Conservation (phyloP, 169 alveolate species). For the Cryptosporidium muris region DNA sequence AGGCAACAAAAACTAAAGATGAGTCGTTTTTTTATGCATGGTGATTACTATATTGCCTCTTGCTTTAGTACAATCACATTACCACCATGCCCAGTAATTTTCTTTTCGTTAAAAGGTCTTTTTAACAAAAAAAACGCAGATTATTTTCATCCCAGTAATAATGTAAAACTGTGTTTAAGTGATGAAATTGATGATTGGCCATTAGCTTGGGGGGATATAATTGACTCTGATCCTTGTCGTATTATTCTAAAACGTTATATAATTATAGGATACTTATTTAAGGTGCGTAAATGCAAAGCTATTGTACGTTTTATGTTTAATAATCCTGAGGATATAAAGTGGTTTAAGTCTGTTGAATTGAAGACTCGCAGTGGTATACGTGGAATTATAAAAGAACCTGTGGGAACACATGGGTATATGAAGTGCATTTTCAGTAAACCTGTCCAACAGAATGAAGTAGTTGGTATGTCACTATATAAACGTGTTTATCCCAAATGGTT, state of each 20-base stretch:
- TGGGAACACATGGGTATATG: conserved; percentile 92
- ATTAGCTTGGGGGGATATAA: conserved; percentile 80
- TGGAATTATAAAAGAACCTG: conserved; percentile 86
- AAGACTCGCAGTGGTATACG: conserved; percentile 86
- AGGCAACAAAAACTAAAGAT: conserved; percentile 77
- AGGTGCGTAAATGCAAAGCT: conserved; percentile 84
- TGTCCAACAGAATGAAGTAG: conserved; percentile 85
- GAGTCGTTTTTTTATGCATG: conserved; percentile 76
- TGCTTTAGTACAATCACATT: conserved; percentile 77
- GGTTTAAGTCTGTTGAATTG: conserved; percentile 88
- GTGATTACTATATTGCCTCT: conserved; percentile 74
- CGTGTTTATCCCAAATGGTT: conserved; percentile 86
- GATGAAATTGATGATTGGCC: conserved; percentile 63
- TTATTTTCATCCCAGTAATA: neutral
- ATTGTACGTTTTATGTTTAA: conserved; percentile 89
- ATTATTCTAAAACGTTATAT: conserved; percentile 85
- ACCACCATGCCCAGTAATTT: conserved; percentile 79
- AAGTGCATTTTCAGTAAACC: conserved; percentile 86
- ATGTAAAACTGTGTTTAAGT: neutral
- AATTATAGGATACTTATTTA: conserved; percentile 86
- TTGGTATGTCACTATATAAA: conserved; percentile 86
- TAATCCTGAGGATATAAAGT: conserved; percentile 85
- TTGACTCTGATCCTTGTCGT: conserved; percentile 81
- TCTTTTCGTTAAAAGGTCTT: conserved; percentile 72
- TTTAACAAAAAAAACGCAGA: neutral